Evolutionary conservation across 768 basidiomycete genomes (phyloP).

Genomic region (Sporobolomyces roseus): DNA sequence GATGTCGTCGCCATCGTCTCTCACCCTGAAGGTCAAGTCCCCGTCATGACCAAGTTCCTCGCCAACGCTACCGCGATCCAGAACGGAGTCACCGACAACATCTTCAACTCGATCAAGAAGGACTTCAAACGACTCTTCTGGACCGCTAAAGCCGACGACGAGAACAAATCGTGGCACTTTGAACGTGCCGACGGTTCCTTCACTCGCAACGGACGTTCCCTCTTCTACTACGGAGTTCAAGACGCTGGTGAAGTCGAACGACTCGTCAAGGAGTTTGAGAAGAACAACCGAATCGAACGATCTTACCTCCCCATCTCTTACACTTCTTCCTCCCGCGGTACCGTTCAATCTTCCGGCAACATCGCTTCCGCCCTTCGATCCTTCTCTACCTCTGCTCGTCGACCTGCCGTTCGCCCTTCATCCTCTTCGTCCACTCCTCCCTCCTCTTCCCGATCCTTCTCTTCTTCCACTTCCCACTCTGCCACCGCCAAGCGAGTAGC

Average conservation of each 20-base stretch:
- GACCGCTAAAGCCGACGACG: conserved; percentile 94
- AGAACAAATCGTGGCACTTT: conserved; percentile 97
- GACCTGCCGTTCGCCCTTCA: background rate
- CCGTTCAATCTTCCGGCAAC: conserved; percentile 23
- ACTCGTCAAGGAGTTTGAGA: conserved; percentile 61
- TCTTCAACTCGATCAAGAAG: conserved; percentile 92
- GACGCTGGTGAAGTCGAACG: conserved; percentile 87
- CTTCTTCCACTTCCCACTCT: conserved; percentile 50
- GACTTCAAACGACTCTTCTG: conserved; percentile 92
- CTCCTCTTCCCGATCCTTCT: conserved; percentile 49
- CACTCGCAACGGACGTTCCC: conserved; percentile 82
- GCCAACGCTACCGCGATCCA: conserved; percentile 80
- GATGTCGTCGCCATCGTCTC: conserved; percentile 92
- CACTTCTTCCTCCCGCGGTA: conserved; percentile 36
- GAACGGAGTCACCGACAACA: conserved; percentile 94
- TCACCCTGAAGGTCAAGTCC: conserved; percentile 79
- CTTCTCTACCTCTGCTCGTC: conserved; percentile 49
- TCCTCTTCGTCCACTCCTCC: conserved; percentile 59
- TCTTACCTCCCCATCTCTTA: conserved; percentile 74
- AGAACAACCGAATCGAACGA: conserved; percentile 75
- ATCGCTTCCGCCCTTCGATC: conserved; percentile 48
- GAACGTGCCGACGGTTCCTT: conserved; percentile 97
- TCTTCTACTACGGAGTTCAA: conserved; percentile 97
- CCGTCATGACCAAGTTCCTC: conserved; percentile 89
- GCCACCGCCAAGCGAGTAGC: conserved; percentile 68